Evolutionary conservation across 2,329 filamentous ascomycete species (phyloP), one percentile per base, ranked within the genome.

Genomic region (Dendrostoma leiphaemia): DNA sequence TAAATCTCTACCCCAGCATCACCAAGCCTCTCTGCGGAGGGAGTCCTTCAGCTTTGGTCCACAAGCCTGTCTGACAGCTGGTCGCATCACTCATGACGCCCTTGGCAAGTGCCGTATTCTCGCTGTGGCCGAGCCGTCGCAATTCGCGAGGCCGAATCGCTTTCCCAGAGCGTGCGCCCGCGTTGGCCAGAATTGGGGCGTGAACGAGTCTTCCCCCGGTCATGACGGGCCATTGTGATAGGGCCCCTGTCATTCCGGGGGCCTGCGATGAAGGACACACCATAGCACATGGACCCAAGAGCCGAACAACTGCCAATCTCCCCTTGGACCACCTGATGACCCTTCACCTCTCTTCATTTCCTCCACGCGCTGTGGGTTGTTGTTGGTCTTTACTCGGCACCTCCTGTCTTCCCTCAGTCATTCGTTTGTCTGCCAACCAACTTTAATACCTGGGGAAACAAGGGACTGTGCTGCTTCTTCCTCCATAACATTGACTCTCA

Each of bases 401-500:
- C 23, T 23, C 37, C 26, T 21, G 6, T 38, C 37, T 50, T 43
- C 47, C 49, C 29, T 43, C 28, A 45, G 32, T 49, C 52, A 38
- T 49, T 57, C 41, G n/a, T 47, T 54, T 50, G 32, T 32, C 40
- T 50, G n/a, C n/a, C n/a, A n/a, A n/a, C n/a, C 29, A 26, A 51
- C 24, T 43, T 41, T 35, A 15, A 13, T 48, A 35, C 21, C 45
- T 44, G 29, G 48, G 43, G 48, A 43, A 32, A 40, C 24, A 37
- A 51, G 43, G 28, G 43, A 23, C 49, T 55, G n/a, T 40, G 37
- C 21, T 51, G 28, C 32, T 24, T 35, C 29, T 57, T 38, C 31
- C 35, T 29, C 45, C 12, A n/a, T 37, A 41, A 44, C 47, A 49
- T 45, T 26, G 26, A 57, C 55, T 41, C 40, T 57, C 55, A 24